Evolutionary conservation across 768 basidiomycete genomes (phyloP).

Genomic region (Mrakia gelida): DNA sequence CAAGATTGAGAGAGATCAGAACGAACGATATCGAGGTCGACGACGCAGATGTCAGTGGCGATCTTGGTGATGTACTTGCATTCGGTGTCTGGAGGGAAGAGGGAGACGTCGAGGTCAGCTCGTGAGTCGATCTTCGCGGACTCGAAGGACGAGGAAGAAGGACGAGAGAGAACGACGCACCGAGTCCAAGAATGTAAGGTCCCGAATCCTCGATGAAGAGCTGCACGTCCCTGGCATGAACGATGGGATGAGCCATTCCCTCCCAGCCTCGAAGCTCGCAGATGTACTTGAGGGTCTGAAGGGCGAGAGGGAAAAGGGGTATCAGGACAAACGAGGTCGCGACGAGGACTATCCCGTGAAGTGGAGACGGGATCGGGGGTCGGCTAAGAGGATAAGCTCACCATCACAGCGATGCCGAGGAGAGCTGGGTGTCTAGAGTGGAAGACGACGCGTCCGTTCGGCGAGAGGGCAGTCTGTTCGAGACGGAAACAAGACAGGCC

Average conservation of each 20-base stretch:
- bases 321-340: no score
- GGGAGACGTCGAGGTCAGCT: neutral
- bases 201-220: slow-evolving; percentile 95
- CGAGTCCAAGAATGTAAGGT: slow-evolving; percentile 87
- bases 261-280: slow-evolving; percentile 91
- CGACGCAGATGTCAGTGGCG: slow-evolving; percentile 75
- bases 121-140: no score
- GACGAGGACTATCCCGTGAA: no score
- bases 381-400: no score
- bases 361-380: no score
- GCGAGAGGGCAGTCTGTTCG: slow-evolving; percentile 70
- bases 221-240: slow-evolving; percentile 66
- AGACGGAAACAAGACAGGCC: neutral
- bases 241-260: slow-evolving; percentile 66
- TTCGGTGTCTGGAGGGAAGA: slow-evolving; percentile 56
- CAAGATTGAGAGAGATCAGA: no score
- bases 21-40: slow-evolving; percentile 64
- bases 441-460: slow-evolving; percentile 80
- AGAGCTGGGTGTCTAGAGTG: slow-evolving; percentile 84
- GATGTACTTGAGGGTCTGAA: slow-evolving; percentile 75
- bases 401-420: slow-evolving; percentile 71
- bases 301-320: no score
- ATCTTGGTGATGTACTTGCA: slow-evolving; percentile 72
- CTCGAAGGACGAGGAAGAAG: no score
- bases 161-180: no score